These are phyloP conservation scores for Entelexis paramagnoliae DNA, from an alignment of 1,139 yeast species.

Conservation along the genomic window DNA sequence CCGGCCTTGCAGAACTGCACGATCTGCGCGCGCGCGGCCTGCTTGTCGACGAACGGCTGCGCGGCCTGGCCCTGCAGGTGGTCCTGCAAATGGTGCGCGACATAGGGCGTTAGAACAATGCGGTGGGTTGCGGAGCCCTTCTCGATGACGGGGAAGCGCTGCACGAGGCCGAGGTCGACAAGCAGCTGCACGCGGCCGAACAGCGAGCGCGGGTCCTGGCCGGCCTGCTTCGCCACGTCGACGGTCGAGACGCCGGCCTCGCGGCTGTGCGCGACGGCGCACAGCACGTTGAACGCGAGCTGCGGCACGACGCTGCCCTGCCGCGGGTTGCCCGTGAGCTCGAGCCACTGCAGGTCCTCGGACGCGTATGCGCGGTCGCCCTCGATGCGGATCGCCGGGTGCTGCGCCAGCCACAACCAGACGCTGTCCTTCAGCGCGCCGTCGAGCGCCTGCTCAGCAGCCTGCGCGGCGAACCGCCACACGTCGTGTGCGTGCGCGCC, in stretches of 20 bases:
- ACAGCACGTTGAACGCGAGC: constrained; percentile 32
- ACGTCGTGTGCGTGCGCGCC: constrained; percentile 18
- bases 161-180: constrained; percentile 30
- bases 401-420: constrained; percentile 20
- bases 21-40: constrained; percentile 35
- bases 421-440: constrained; percentile 14
- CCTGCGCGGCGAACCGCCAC: constrained; percentile 13
- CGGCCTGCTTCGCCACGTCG: constrained; percentile 32
- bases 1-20: constrained; percentile 52
- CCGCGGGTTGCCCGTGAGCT: constrained; percentile 31
- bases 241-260: constrained; percentile 32
- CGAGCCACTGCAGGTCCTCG: constrained; percentile 32
- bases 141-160: constrained; percentile 30
- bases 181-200: constrained; percentile 31
- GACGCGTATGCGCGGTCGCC: constrained; percentile 28
- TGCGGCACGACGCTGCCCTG: constrained; percentile 30
- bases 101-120: constrained; percentile 29
- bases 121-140: constrained; percentile 30
- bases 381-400: constrained; percentile 13
- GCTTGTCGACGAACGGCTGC: constrained; percentile 26
- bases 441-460: constrained; percentile 14
- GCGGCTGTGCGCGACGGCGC: constrained; percentile 32
- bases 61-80: background rate
- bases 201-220: constrained; percentile 36
- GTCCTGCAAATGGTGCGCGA: constrained; percentile 14